Conservation (phyloP, 495 filamentous ascomycete genomes). For the Polyplosphaeria fusca region DNA sequence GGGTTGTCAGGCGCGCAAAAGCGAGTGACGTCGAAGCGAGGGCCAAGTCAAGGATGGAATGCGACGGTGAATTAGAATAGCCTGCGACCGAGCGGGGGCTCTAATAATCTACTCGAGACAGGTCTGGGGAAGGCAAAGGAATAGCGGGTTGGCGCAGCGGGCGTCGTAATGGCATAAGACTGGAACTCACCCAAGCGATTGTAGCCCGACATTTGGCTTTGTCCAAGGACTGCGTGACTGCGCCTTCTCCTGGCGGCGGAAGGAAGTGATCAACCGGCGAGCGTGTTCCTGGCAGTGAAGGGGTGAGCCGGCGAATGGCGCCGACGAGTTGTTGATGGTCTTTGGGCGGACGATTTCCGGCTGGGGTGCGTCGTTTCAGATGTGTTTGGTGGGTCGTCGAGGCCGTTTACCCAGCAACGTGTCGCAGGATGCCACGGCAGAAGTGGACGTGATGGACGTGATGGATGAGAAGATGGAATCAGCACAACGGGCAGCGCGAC, state of each 20-base stretch:
- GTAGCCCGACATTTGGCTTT: conserved; percentile 26
- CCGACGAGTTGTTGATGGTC: conserved; percentile 8
- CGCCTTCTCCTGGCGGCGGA: conserved; percentile 3
- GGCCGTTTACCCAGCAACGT: conserved; percentile 27
- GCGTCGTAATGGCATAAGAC: conserved; percentile 15
- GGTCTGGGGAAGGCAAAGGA: conserved; percentile 11
- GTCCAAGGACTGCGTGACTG: neutral
- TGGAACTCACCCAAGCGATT: conserved; percentile 28
- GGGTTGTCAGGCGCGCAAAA: conserved; percentile 9
- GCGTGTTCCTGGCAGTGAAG: neutral
- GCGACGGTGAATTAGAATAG: neutral
- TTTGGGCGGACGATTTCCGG: conserved; percentile 9
- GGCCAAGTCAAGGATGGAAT: neutral
- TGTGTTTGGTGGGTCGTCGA: conserved; percentile 9
- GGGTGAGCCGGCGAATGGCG: conserved; percentile 9
- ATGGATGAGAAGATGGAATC: neutral
- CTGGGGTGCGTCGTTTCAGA: conserved; percentile 24
- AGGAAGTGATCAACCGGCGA: conserved; percentile 14
- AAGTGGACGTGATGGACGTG: neutral
- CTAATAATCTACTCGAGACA: neutral
- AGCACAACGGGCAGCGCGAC: too few species aligned
- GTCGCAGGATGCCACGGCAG: too few species aligned
- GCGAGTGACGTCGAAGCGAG: conserved; percentile 5
- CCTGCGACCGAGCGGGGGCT: neutral
- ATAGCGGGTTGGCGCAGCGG: conserved; percentile 2